Percentiles rank a stretch among this genome's conserved stretches.
These are phyloP conservation scores for Candida silvatica DNA, from an alignment of 805 yeast species.

Conservation along the genomic window DNA sequence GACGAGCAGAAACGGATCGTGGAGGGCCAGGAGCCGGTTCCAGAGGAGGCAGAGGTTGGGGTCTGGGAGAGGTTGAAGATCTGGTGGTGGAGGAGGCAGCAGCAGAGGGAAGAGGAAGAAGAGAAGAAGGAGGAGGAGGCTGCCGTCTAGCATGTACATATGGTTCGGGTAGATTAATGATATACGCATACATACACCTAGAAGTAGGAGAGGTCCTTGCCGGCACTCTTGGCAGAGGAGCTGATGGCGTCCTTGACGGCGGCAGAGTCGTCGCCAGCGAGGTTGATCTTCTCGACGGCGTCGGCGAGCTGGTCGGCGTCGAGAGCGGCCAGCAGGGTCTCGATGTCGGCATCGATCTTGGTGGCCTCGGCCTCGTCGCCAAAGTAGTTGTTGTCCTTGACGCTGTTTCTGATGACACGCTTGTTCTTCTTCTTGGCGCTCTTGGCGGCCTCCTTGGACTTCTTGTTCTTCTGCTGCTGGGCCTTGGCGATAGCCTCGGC, in stretches of 20 bases:
- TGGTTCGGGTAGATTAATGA: constrained; percentile 1
- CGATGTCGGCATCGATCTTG: constrained; percentile 71
- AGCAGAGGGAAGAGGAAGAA: constrained; percentile 3
- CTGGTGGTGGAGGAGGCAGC: constrained; percentile 9
- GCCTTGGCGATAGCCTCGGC: constrained; percentile 65
- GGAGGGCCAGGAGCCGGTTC: too few species aligned
- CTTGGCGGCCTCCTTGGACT: constrained; percentile 92
- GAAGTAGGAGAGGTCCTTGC: constrained; percentile 32
- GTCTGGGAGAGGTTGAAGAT: constrained; percentile 1
- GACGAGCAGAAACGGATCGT: constrained; percentile 15
- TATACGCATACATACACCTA: not conserved
- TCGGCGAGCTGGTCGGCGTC: constrained; percentile 72
- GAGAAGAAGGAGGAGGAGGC: constrained; percentile 9
- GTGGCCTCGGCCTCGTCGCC: constrained; percentile 67
- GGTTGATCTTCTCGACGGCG: constrained; percentile 62
- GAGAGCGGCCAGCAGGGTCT: constrained; percentile 66
- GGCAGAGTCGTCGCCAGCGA: constrained; percentile 34
- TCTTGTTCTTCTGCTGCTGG: constrained; percentile 56
- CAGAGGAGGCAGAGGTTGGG: too few species aligned
- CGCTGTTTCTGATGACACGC: constrained; percentile 57
- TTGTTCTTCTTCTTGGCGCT: constrained; percentile 88
- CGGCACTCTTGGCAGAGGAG: constrained; percentile 47
- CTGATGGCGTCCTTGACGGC: constrained; percentile 51
- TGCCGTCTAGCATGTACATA: not conserved
- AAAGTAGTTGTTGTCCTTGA: constrained; percentile 78